Evolutionary conservation across 1,284 basidiomycete species (phyloP), one percentile per base, ranked within the genome.

Genomic region (Cystobasidium pallidum): DNA sequence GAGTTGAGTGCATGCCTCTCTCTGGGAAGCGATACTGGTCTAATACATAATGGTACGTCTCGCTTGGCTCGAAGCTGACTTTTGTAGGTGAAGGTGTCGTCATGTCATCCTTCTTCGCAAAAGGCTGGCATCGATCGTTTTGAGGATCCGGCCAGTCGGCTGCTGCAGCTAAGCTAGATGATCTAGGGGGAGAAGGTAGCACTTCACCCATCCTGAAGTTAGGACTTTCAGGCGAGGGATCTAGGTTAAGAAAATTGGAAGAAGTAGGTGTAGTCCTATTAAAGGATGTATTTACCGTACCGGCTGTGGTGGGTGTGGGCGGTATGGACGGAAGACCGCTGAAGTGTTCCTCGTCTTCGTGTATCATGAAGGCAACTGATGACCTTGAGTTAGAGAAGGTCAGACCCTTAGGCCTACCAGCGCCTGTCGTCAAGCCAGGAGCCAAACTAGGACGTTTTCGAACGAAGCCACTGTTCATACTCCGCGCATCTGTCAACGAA

Each of bases 151-250:
- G n/a, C 30, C 54, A 57, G 13, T 11, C 28, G 4, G 54, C 28
- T 34, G 49, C 3, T 26, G 49, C 21, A 51, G 49, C n/a, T 51
- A 51, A 19, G n/a, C 54, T 57, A 2, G 54, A 57, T 19, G 54
- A 34, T 57, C 54, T 57, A 57, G 54, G 54, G 10, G 54, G 54
- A 11, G 54, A 57, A 34, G 54, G 54, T 34, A 57, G n/a, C 10
- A 57, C 32, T 3, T 57, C 1, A 2, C 54, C 54, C 7, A n/a
- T 34, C 21, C 11, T 36, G 21, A 32, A 57, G 2, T 36, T 13
- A 15, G 28, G 54, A 36, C 54, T 57, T 34, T 57, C 30, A 34
- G 28, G 30, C 3, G 54, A 36, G 15, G 32, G n/a, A 57, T 57
- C 54, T 1, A 57, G 24, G n/a, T 57, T 34, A 10, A 57, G n/a